Evolutionary conservation across 345 rosid species (phyloP).

Genomic region (Pugionium dolabratum): DNA sequence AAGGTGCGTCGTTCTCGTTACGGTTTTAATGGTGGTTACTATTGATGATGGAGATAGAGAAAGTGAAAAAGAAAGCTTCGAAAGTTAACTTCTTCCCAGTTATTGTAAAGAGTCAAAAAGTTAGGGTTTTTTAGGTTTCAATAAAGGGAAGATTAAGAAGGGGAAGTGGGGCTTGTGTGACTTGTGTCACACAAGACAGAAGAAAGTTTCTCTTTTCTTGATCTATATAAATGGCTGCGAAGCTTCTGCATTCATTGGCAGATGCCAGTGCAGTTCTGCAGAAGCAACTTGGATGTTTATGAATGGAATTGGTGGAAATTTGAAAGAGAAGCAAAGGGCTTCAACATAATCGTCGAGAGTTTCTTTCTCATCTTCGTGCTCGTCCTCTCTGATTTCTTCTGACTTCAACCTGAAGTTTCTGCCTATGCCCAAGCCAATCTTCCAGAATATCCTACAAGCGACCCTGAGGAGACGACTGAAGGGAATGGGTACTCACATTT

Average conservation of each 20-base stretch:
- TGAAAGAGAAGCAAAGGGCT: constrained; percentile 66
- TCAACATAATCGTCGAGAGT: constrained; percentile 81
- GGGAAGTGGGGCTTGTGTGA: too few species aligned
- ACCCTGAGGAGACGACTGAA: constrained; percentile 52
- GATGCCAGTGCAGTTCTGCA: constrained; percentile 92
- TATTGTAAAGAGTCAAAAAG: too few species aligned
- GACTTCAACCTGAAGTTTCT: constrained; percentile 65
- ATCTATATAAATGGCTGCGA: constrained; percentile 39
- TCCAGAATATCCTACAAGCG: constrained; percentile 65
- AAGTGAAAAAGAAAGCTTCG: too few species aligned
- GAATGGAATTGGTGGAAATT: constrained; percentile 64
- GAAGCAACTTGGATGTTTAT: constrained; percentile 96
- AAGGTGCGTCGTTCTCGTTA: too few species aligned
- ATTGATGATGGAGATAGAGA: too few species aligned
- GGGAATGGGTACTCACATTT: constrained; percentile 52
- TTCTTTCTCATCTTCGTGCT: constrained; percentile 85
- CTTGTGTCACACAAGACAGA: too few species aligned
- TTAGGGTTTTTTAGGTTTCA: too few species aligned
- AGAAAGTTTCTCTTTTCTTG: too few species aligned
- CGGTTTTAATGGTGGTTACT: too few species aligned
- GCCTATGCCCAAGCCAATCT: constrained; percentile 51
- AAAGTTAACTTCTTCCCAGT: too few species aligned
- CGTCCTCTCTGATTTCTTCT: constrained; percentile 73
- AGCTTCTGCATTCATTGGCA: constrained; percentile 85
- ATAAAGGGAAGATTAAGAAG: too few species aligned